Percentiles rank a stretch among this genome's conserved stretches.
phyloP scores from a whole-genome alignment of 2,329 filamentous ascomycete genomes.

The Conoideocrella luteorostrata region DNA sequence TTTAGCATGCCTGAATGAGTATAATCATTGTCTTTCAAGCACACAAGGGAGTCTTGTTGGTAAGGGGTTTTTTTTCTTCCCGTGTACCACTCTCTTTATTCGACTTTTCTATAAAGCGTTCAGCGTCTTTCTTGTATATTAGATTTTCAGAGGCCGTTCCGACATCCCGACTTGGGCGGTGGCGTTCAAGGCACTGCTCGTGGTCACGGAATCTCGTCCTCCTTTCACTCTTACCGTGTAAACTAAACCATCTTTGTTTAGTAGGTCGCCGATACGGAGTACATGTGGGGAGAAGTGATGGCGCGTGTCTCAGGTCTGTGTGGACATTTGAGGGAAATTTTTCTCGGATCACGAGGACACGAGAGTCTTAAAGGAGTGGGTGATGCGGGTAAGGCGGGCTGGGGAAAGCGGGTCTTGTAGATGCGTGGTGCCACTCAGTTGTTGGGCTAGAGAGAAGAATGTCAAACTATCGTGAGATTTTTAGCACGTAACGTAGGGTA shows the following conservation, averaged over 20 bases:
- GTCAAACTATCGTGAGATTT: not conserved
- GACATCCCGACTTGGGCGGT: too few species aligned
- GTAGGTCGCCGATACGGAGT: not conserved
- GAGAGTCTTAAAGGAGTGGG: not conserved
- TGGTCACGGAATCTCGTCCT: not conserved
- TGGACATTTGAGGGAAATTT: not conserved
- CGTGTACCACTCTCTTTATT: too few species aligned
- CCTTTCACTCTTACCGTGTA: not conserved
- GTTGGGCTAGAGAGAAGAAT: not conserved
- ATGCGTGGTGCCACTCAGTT: not conserved
- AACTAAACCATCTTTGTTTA: not conserved
- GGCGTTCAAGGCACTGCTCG: too few species aligned
- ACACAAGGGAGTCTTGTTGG: too few species aligned
- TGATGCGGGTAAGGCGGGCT: not conserved
- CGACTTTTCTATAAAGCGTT: too few species aligned
- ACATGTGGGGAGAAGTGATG: not conserved
- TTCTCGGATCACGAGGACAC: constrained; percentile 4
- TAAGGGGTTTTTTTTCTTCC: too few species aligned
- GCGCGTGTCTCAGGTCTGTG: constrained; percentile 1
- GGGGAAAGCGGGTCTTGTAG: constrained; percentile 1
- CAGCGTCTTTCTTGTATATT: too few species aligned
- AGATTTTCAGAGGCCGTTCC: too few species aligned
- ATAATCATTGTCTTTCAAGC: too few species aligned
- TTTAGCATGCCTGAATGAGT: too few species aligned
- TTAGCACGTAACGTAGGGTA: too few species aligned